Conservation (phyloP, 2,329 filamentous ascomycete genomes). For the Fusarium tricinctum region DNA sequence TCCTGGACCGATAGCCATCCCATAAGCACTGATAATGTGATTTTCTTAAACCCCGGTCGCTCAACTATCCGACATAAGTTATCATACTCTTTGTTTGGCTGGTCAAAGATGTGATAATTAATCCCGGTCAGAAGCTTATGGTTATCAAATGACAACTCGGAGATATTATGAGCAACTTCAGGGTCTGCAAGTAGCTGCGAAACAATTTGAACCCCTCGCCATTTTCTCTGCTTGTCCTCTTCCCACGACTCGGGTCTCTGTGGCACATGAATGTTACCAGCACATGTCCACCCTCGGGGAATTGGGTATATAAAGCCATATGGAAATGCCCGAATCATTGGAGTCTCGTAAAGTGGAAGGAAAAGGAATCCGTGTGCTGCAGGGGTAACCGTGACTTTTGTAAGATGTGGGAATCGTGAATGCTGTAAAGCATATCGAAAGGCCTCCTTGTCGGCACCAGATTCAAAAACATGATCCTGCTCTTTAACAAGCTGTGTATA, state of each 20-base stretch:
- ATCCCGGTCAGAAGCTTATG: not conserved
- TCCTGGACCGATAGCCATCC: not conserved
- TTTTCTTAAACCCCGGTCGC: not conserved
- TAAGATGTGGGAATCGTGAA: not conserved
- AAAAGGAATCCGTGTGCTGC: not conserved
- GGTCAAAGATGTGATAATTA: not conserved
- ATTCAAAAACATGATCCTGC: not conserved
- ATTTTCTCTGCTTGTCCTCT: not conserved
- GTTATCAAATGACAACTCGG: not conserved
- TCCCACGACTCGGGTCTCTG: not conserved
- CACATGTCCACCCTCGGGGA: no score
- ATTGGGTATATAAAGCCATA: conserved; percentile 12
- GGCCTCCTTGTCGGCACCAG: not conserved
- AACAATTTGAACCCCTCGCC: not conserved
- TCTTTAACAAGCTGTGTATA: not conserved
- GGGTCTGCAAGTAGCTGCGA: not conserved
- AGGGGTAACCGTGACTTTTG: not conserved
- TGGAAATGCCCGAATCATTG: conserved; percentile 15
- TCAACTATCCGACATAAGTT: not conserved
- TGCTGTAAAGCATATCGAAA: not conserved
- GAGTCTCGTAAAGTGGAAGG: conserved; percentile 4
- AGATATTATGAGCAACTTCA: not conserved
- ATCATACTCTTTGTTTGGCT: not conserved
- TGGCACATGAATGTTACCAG: no score
- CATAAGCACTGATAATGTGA: not conserved